Conservation (phyloP, 108 stramenopile genomes). For the Hondaea fermentalgiana region DNA sequence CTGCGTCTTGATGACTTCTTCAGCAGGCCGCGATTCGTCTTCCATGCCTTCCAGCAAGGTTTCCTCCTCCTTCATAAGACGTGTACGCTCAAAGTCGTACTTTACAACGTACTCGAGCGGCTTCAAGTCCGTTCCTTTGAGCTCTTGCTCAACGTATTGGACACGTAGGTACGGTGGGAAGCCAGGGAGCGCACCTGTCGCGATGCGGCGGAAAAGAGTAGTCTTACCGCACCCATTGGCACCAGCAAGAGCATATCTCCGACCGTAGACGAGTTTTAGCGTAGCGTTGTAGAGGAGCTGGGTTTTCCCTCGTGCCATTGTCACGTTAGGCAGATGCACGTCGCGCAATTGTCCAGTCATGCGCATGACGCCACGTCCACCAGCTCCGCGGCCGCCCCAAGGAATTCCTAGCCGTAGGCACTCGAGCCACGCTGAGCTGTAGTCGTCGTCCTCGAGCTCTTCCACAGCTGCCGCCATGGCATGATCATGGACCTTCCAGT, state of each 20-base stretch:
- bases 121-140: constrained; percentile 29
- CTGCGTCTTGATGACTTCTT: constrained; percentile 4
- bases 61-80: constrained; percentile 43
- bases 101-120: constrained; percentile 53
- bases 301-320: constrained; percentile 28
- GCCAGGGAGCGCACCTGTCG: constrained; percentile 46
- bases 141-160: constrained; percentile 63
- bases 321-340: neutral
- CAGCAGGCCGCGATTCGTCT: neutral
- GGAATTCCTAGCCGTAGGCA: constrained; percentile 3
- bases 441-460: constrained; percentile 7
- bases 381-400: constrained; percentile 10
- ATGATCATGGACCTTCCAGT: neutral
- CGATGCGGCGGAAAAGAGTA: constrained; percentile 58
- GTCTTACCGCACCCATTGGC: constrained; percentile 80
- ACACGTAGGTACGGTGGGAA: constrained; percentile 59
- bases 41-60: constrained; percentile 21
- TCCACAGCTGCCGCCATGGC: neutral
- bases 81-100: constrained; percentile 56
- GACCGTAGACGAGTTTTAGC: constrained; percentile 53
- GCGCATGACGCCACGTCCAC: neutral
- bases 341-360: neutral
- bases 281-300: constrained; percentile 58
- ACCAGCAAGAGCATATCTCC: constrained; percentile 75
- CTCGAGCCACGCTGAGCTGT: constrained; percentile 10